These are phyloP conservation scores for Daedalea quercina DNA, from an alignment of 768 basidiomycete genomes.

Conservation along the genomic window DNA sequence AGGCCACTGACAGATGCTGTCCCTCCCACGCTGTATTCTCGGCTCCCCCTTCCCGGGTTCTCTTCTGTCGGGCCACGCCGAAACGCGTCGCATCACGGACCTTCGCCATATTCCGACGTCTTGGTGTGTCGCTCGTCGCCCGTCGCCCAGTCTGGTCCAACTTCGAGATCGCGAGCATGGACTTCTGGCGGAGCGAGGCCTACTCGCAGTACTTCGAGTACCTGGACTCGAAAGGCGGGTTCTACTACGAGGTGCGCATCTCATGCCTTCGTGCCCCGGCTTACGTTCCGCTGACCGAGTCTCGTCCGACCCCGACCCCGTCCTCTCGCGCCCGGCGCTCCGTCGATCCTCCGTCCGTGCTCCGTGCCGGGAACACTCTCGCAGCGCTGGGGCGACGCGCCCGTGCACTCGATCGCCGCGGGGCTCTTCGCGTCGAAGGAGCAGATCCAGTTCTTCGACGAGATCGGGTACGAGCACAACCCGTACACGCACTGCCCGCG, in stretches of 20 bases:
- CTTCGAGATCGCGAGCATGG: conserved; percentile 81
- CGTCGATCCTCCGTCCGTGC: too few species aligned
- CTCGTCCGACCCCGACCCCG: not conserved
- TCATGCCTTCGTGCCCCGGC: not conserved
- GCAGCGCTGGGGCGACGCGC: conserved; percentile 31
- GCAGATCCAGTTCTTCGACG: conserved; percentile 68
- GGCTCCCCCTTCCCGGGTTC: not conserved
- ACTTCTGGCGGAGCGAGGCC: conserved; percentile 81
- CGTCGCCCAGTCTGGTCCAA: conserved; percentile 58
- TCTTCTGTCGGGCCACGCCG: too few species aligned
- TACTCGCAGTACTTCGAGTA: conserved; percentile 81
- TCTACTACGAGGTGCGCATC: conserved; percentile 77
- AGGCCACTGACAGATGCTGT: not conserved
- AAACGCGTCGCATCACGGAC: not conserved
- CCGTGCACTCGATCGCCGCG: conserved; percentile 44
- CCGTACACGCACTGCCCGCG: conserved; percentile 48
- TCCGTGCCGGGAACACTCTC: too few species aligned
- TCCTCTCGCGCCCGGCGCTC: not conserved
- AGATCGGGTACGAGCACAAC: conserved; percentile 59
- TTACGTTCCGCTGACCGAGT: not conserved
- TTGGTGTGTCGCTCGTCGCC: not conserved
- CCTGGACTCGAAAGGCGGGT: conserved; percentile 78
- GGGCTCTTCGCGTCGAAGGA: conserved; percentile 42
- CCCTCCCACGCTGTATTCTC: not conserved
- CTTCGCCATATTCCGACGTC: not conserved